Base-by-base conservation (phyloP, 176 grass and related monocot species). In the Eleusine coracana region DNA sequence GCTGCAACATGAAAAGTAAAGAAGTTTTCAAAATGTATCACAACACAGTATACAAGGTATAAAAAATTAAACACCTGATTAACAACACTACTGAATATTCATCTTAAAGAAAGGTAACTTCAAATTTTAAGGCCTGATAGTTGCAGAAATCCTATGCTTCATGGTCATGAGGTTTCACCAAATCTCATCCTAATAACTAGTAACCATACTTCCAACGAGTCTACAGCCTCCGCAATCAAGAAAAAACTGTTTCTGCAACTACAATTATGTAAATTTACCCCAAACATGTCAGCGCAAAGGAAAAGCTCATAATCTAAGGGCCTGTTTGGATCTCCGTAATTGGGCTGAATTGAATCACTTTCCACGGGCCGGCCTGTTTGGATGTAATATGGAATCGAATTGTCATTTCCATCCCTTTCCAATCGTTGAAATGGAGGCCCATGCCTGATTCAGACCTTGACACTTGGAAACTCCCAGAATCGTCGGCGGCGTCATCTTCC, bases 1-100 rank as follows among this genome's bases (percentile, higher is more conserved):
- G 87, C 96, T 99, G 91, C 68, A 90, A 41, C 40, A 71, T 49
- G 21, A 80, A 37, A 80, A 59, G 28, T 70, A 45, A 62, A 83
- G 37, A 31, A 20, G 17, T 6, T 17, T 65, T 66, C 51, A 5
- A 46, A 64, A 60, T 62, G 2, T 10, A 70, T 64, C 46, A 49
- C 20, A 66, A 17, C 56, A 42, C 18, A 68, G 80, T 60, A 80
- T 48, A 3, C 46, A 73, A 86, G 25, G 7, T 21, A 20, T 45
- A 14, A 3, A 12, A 86, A 73, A 56, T 49, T 78, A 48, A 48
- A 5, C 59, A 73, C 23, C 27, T 17, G 39, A 13, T 14, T 41
- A 11, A 81, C 9, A 44, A 18, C n/a, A 69, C 39, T 54, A 80
- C 31, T 39, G 31, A 51, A 68, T 36, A 55, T 70, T 39, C 21